phyloP scores from a whole-genome alignment of 2,329 filamentous ascomycete species.

The Metarhizium humberi region DNA sequence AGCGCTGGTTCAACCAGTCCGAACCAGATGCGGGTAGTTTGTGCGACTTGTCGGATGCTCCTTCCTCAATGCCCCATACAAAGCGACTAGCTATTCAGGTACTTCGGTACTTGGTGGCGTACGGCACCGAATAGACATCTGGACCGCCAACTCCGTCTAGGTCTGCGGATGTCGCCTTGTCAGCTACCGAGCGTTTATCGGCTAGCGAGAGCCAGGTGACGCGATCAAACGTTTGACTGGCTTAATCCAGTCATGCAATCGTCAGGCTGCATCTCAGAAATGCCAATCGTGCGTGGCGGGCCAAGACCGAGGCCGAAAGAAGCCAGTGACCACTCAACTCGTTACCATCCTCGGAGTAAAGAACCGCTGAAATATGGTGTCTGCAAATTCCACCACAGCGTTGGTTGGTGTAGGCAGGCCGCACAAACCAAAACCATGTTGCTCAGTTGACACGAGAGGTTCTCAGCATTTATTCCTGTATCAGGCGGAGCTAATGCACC shows the following conservation, averaged over 20 bases:
- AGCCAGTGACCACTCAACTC: background rate
- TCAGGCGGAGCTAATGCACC: too few relatives aligned
- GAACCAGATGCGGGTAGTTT: background rate
- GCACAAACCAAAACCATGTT: background rate
- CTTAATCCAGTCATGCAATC: background rate
- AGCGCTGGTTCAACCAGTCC: background rate
- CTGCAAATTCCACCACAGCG: background rate
- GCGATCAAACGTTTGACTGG: background rate
- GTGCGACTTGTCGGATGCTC: background rate
- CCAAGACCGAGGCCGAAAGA: background rate
- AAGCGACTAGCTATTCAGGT: background rate
- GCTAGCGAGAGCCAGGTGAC: background rate
- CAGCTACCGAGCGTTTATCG: background rate
- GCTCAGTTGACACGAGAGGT: too few relatives aligned
- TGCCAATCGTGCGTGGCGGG: background rate
- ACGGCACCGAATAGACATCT: background rate
- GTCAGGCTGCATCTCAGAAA: too few relatives aligned
- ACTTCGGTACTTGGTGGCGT: background rate
- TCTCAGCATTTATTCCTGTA: too few relatives aligned
- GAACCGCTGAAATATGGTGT: background rate
- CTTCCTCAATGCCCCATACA: background rate
- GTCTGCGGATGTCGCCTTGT: too few relatives aligned
- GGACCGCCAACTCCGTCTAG: too few relatives aligned
- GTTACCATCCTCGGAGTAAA: background rate
- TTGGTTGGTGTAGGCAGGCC: background rate